A percentile compares a stretch with the other conserved stretches of the same genome.
These are phyloP conservation scores for Zostera marina DNA, from an alignment of 116 monocot genomes.

Conservation along the genomic window DNA sequence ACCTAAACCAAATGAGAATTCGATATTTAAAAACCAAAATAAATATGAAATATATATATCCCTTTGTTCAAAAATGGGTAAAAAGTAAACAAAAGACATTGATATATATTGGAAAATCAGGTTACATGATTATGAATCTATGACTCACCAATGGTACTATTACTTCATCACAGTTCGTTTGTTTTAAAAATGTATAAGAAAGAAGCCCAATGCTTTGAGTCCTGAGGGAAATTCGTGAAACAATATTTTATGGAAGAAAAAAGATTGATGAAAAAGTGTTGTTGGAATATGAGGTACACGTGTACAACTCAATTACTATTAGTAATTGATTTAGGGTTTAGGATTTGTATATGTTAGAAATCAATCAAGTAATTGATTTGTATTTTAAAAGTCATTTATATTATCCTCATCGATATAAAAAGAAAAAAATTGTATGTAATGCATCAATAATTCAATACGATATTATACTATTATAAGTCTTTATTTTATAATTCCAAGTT, in stretches of 20 bases:
- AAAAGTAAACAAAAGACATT: too few relatives aligned
- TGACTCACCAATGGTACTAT: slow-evolving; percentile 65
- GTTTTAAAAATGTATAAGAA: slow-evolving; percentile 80
- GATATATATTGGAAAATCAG: neutral
- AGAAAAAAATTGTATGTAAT: too few relatives aligned
- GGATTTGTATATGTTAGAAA: too few relatives aligned
- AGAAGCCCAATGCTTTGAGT: slow-evolving; percentile 77
- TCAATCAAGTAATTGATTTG: too few relatives aligned
- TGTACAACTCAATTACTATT: too few relatives aligned
- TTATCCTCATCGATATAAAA: too few relatives aligned
- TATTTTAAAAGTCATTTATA: too few relatives aligned
- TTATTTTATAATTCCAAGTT: too few relatives aligned
- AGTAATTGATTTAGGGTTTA: too few relatives aligned
- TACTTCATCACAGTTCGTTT: slow-evolving; percentile 53
- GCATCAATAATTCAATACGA: too few relatives aligned
- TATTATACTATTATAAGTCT: too few relatives aligned
- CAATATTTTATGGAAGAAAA: neutral
- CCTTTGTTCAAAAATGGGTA: neutral
- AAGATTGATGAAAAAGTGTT: neutral
- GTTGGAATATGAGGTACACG: too few relatives aligned
- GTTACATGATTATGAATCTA: slow-evolving; percentile 8
- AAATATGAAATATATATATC: neutral
- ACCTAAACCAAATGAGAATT: slow-evolving; percentile 30
- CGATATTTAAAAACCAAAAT: neutral
- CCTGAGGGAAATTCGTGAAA: slow-evolving; percentile 21